Evolutionary conservation across 2,329 filamentous ascomycete genomes (phyloP).

Genomic region (Xylaria arbuscula): DNA sequence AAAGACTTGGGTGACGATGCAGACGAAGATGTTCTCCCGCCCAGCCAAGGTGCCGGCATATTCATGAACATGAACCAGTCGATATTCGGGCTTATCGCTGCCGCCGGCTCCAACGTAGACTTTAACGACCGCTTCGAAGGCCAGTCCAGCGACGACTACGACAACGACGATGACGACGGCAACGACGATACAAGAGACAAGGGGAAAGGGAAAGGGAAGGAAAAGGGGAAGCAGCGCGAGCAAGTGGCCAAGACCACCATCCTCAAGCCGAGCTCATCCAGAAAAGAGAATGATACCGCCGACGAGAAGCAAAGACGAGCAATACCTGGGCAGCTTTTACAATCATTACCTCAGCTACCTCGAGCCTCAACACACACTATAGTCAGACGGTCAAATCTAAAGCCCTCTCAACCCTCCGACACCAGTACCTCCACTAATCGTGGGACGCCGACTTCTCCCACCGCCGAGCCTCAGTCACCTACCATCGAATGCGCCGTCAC

Average conservation of each 20-base stretch:
- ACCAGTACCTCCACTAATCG: conserved; percentile 45
- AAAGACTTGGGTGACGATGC: conserved; percentile 61
- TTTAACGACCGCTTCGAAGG: conserved; percentile 84
- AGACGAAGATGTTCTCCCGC: conserved; percentile 61
- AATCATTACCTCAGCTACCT: conserved; percentile 71
- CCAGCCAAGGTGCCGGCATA: conserved; percentile 59
- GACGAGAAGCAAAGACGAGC: conserved; percentile 65
- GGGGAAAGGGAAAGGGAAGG: conserved; percentile 24
- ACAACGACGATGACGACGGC: conserved; percentile 58
- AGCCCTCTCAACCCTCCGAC: conserved; percentile 53
- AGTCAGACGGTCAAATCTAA: conserved; percentile 56
- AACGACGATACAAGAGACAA: conserved; percentile 16
- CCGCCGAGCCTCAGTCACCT: conserved; percentile 39
- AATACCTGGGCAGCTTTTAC: conserved; percentile 72
- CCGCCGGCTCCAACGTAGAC: conserved; percentile 83
- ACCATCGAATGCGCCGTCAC: conserved; percentile 46
- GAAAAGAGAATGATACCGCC: conserved; percentile 52
- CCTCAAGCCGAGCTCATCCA: conserved; percentile 49
- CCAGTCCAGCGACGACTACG: conserved; percentile 77
- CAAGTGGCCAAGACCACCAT: conserved; percentile 49
- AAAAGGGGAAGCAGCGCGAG: conserved; percentile 44
- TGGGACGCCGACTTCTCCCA: conserved; percentile 33
- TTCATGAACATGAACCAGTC: conserved; percentile 90
- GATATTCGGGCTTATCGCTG: conserved; percentile 91
- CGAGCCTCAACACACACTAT: conserved; percentile 56